Conservation (phyloP, 768 basidiomycete genomes). For the Rhodosporidiobolus sp. region DNA sequence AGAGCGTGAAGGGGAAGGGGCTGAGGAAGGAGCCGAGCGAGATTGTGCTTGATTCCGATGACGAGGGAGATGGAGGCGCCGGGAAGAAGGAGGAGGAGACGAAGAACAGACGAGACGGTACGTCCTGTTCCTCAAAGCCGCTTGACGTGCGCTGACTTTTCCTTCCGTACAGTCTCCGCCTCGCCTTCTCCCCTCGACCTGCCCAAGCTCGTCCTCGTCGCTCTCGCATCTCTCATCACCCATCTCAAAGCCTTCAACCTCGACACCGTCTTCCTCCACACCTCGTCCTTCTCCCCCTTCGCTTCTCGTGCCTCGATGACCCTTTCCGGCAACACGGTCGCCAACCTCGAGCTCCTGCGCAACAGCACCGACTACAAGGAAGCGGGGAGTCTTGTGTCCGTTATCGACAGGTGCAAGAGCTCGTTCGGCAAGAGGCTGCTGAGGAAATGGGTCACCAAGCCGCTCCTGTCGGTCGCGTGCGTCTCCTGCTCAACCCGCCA, state of each 20-base stretch:
- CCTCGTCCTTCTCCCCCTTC: conserved; percentile 53
- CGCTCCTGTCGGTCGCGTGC: conserved; percentile 61
- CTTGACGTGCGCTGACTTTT: background rate
- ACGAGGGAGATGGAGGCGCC: background rate
- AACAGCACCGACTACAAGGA: conserved; percentile 77
- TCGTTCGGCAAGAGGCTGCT: conserved; percentile 82
- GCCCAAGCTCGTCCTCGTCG: conserved; percentile 60
- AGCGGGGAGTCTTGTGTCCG: conserved; percentile 74
- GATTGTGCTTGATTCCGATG: conserved; percentile 49
- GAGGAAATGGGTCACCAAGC: conserved; percentile 79
- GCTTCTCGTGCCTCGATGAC: conserved; percentile 77
- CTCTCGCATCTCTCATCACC: conserved; percentile 67
- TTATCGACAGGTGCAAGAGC: conserved; percentile 82
- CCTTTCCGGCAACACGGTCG: conserved; percentile 78
- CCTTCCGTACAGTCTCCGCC: background rate
- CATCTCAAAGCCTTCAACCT: conserved; percentile 72
- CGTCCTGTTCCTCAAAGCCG: background rate
- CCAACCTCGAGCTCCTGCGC: conserved; percentile 84
- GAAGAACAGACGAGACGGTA: conserved; percentile 13
- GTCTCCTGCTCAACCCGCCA: conserved; percentile 26
- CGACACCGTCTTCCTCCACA: conserved; percentile 64
- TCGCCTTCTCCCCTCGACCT: conserved; percentile 64
- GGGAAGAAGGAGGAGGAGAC: conserved; percentile 40
- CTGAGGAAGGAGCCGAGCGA: conserved; percentile 26
- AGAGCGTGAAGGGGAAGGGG: background rate